A percentile compares a stretch with the other conserved stretches of the same genome.
Evolutionary conservation across 2,329 filamentous ascomycete genomes (phyloP).

Genomic region (Colletotrichum lentis): DNA sequence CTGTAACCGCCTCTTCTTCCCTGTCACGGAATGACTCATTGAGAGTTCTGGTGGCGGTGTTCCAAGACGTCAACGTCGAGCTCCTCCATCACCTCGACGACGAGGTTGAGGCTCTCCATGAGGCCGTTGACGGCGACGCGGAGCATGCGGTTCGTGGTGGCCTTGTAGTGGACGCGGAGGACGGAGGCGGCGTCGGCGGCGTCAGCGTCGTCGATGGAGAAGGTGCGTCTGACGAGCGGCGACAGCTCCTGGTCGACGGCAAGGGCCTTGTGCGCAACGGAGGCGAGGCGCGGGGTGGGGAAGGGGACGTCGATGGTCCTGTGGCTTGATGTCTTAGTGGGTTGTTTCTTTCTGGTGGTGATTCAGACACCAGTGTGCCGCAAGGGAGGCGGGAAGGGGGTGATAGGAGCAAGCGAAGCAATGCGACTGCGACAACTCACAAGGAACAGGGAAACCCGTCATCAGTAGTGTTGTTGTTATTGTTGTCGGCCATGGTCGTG

Average conservation of each 20-base stretch:
- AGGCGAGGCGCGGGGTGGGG: conserved; percentile 79
- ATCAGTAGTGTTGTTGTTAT: conserved; percentile 43
- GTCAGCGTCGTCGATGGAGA: conserved; percentile 59
- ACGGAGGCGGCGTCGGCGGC: conserved; percentile 51
- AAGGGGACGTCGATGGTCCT: conserved; percentile 77
- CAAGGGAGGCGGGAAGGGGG: neutral
- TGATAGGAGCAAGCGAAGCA: conserved; percentile 38
- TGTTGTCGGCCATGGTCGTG: conserved; percentile 50
- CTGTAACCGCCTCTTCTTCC: neutral
- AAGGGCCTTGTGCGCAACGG: conserved; percentile 76
- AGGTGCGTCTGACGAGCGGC: conserved; percentile 76
- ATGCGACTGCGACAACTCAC: conserved; percentile 53
- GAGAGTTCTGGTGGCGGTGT: conserved; percentile 2
- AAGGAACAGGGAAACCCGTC: conserved; percentile 69
- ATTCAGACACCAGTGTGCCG: conserved; percentile 4
- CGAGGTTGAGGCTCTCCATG: conserved; percentile 86
- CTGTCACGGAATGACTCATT: neutral
- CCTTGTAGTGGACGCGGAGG: conserved; percentile 79
- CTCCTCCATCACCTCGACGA: conserved; percentile 89
- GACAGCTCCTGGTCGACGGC: conserved; percentile 91
- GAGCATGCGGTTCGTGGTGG: conserved; percentile 95
- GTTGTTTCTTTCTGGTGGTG: neutral
- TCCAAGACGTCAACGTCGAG: conserved; percentile 83
- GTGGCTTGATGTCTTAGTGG: conserved; percentile 53
- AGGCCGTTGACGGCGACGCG: conserved; percentile 96